Percentiles rank a stretch among this genome's conserved stretches.
Evolutionary conservation across 306 rosid genomes (phyloP).

Genomic region (Prunus salicina): DNA sequence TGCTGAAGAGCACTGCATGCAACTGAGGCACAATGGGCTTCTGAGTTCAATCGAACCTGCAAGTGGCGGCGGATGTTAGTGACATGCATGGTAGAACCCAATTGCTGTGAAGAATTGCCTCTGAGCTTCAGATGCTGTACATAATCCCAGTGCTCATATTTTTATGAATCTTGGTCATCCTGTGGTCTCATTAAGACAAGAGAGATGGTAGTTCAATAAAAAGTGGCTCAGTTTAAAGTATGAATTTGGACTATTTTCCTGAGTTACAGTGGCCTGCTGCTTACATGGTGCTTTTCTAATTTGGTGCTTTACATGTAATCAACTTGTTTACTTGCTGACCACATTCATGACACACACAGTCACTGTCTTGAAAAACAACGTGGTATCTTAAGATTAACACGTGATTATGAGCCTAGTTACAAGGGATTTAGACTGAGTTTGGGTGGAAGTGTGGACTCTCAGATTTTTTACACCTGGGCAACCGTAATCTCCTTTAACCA

Average conservation of each 20-base stretch:
- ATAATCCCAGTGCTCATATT: conserved; percentile 26
- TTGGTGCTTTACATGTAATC: not conserved
- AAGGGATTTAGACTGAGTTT: too few relatives aligned
- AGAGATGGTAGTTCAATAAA: conserved; percentile 36
- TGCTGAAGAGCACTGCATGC: conserved; percentile 82
- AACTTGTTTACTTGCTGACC: not conserved
- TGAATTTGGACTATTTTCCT: not conserved
- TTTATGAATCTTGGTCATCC: conserved; percentile 19
- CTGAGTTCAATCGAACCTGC: conserved; percentile 76
- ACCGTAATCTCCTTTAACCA: too few relatives aligned
- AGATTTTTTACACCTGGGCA: too few relatives aligned
- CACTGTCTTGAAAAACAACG: too few relatives aligned
- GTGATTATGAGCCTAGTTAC: too few relatives aligned
- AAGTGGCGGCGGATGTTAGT: conserved; percentile 60
- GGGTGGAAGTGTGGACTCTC: too few relatives aligned
- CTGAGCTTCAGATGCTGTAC: conserved; percentile 28
- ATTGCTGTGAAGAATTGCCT: conserved; percentile 8
- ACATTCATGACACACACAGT: too few relatives aligned
- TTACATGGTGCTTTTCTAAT: not conserved
- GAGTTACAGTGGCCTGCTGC: not conserved
- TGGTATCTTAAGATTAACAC: too few relatives aligned
- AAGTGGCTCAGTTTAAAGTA: conserved; percentile 22
- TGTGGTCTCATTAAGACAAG: conserved; percentile 4
- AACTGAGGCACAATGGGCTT: conserved; percentile 73
- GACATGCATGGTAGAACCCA: not conserved